phyloP scores from a whole-genome alignment of 164 flowering plant genomes.

The Vitis riparia region DNA sequence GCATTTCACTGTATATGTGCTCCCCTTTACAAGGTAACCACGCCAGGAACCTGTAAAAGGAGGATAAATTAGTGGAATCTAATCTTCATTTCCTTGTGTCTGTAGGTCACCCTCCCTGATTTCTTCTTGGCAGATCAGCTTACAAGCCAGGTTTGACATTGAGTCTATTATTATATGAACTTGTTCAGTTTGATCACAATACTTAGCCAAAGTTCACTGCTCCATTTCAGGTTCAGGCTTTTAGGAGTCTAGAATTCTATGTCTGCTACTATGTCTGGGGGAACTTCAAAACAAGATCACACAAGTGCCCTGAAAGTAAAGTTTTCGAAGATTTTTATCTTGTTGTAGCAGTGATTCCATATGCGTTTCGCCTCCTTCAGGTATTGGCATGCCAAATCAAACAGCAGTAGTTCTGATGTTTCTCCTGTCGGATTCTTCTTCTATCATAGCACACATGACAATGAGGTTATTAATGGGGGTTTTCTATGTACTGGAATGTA shows the following conservation, averaged over 20 bases:
- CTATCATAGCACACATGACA: neutral
- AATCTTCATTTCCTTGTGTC: neutral
- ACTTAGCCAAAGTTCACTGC: neutral
- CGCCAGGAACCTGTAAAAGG: too few species aligned
- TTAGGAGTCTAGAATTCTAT: slow-evolving; percentile 68
- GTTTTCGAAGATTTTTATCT: slow-evolving; percentile 35
- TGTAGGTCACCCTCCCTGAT: slow-evolving; percentile 49
- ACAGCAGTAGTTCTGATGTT: too few species aligned
- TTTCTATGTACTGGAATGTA: neutral
- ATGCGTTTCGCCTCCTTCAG: slow-evolving; percentile 46
- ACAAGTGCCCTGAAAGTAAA: slow-evolving; percentile 30
- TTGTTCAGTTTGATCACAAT: neutral
- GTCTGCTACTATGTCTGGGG: slow-evolving; percentile 80
- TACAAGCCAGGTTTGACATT: slow-evolving; percentile 50
- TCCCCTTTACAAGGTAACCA: slow-evolving; percentile 53
- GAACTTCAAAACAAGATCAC: slow-evolving; percentile 39
- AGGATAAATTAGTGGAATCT: neutral
- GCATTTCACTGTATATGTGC: slow-evolving; percentile 41
- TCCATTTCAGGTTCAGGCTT: slow-evolving; percentile 61
- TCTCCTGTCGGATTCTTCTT: neutral
- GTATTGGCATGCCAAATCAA: slow-evolving; percentile 13
- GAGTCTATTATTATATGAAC: neutral
- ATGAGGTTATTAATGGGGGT: neutral
- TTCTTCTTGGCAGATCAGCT: slow-evolving; percentile 63
- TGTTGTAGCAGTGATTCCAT: slow-evolving; percentile 43